Evolutionary conservation across 331 rosid species (phyloP), one percentile per base, ranked within the genome.

Genomic region (Spiraea crenata): DNA sequence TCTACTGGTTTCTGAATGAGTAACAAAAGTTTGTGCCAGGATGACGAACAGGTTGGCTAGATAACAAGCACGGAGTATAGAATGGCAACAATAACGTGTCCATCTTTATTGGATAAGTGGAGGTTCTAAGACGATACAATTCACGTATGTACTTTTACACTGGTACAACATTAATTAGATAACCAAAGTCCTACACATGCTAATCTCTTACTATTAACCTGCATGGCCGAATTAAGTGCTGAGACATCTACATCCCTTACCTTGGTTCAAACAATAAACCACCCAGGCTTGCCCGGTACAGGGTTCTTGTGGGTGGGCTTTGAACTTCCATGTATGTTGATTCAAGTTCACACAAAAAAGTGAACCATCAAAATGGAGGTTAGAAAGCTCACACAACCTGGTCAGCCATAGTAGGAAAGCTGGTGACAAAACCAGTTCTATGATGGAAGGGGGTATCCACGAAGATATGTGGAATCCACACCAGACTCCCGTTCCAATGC

Each of bases 381-480:
- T 3, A 54, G 25, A 67, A 17, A 54, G 7, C 73, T 20, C 31
- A 68, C 63, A 12, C 40, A 19, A 54, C 25, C 39, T 54, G 52
- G 50, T 41, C 39, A 50, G 49, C 65, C 80, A 37, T 54, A 20
- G 17, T 9, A 67, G 11, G 54, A 25, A 65, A 3, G 37, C 49
- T 10, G 37, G 46, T n/a, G 54, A 56, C 54, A 20, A n/a, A 55
- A 41, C 44, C 12, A 19, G 62, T 20, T 57, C 69, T 77, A 80
- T 62, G 80, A 42, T n/a, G 85, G 85, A 76, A 85, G 87, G 10
- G 89, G 39, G 55, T 82, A 85, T 9, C 89, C 89, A 5, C 89
- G 89, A 17, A 85, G 87, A 63, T 17, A 77, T 1, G 87, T 75
- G 40, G 89, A 85, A 71, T 85, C 89, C 19, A 85, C 89, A 16